Evolutionary conservation across 2,329 filamentous ascomycete species (phyloP).

Genomic region (Colletotrichum kahawae): DNA sequence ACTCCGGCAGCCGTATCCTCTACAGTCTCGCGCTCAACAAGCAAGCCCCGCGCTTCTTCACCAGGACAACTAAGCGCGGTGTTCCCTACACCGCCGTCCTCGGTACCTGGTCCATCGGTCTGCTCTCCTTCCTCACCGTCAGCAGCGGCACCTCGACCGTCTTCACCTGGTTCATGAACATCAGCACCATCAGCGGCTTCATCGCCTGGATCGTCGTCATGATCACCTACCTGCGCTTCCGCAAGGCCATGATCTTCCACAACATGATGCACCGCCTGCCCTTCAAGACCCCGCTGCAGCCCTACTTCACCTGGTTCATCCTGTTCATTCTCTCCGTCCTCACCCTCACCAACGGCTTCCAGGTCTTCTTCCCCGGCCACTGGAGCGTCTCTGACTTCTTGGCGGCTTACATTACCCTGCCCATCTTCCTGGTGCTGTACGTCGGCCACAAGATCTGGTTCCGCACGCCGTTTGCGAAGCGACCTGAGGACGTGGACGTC

Average conservation of each 20-base stretch:
- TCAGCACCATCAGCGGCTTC: conserved; percentile 67
- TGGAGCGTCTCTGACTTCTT: conserved; percentile 70
- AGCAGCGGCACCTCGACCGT: conserved; percentile 66
- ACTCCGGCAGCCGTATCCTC: conserved; percentile 72
- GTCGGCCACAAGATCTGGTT: conserved; percentile 61
- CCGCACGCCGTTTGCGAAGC: conserved; percentile 47
- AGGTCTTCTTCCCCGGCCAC: conserved; percentile 70
- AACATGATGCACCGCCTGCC: conserved; percentile 56
- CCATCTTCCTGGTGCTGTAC: conserved; percentile 65
- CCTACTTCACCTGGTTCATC: conserved; percentile 68
- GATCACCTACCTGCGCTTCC: conserved; percentile 65
- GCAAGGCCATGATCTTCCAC: conserved; percentile 58
- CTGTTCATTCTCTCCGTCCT: conserved; percentile 65
- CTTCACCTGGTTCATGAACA: conserved; percentile 75
- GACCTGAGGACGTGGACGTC: conserved; percentile 57
- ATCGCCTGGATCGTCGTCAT: conserved; percentile 66
- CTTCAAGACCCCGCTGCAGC: conserved; percentile 58
- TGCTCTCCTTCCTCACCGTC: conserved; percentile 74
- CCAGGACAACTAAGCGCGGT: conserved; percentile 63
- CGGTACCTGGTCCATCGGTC: conserved; percentile 61
- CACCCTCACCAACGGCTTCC: conserved; percentile 77
- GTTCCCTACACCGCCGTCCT: conserved; percentile 63
- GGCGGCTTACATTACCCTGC: conserved; percentile 68
- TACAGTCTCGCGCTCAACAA: conserved; percentile 71
- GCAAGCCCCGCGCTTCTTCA: conserved; percentile 68